Conservation (phyloP, 2,329 filamentous ascomycete genomes). For the Colletotrichum chrysophilum region DNA sequence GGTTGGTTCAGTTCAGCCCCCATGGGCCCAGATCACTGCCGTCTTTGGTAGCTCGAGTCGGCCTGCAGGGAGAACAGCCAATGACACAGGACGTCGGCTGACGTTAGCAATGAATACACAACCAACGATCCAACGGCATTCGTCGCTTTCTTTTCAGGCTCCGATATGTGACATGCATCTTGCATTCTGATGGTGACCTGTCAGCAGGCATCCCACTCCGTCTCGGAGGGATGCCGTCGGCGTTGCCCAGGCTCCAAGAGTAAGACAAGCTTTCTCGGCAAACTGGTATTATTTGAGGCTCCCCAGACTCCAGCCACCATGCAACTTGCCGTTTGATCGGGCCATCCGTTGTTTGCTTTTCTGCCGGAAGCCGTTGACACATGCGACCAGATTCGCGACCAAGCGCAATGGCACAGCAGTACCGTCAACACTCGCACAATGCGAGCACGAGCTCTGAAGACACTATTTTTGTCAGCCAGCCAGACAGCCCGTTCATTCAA, state of each 20-base stretch:
- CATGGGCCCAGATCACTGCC: neutral
- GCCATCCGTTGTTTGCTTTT: neutral
- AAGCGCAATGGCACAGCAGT: neutral
- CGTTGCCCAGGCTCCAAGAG: neutral
- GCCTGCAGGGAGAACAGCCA: neutral
- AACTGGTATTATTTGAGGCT: conserved; percentile 1
- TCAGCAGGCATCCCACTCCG: neutral
- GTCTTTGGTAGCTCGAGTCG: neutral
- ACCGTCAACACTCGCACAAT: conserved; percentile 15
- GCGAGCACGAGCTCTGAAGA: conserved; percentile 9
- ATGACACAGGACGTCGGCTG: neutral
- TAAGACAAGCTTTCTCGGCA: conserved; percentile 3
- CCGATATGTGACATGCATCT: neutral
- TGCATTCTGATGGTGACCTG: neutral
- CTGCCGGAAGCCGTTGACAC: neutral
- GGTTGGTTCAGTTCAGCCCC: neutral
- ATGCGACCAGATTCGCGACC: neutral
- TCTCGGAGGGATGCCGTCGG: neutral
- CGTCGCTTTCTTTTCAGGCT: neutral
- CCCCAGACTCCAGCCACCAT: neutral
- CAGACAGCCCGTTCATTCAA: conserved; percentile 1
- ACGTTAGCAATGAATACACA: neutral
- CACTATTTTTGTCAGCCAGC: conserved; percentile 2
- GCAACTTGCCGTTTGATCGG: neutral
- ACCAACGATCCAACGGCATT: neutral